Percentiles rank a stretch among this genome's conserved stretches.
phyloP scores from a whole-genome alignment of 2,329 filamentous ascomycete genomes.

The Verticillium alfalfae region DNA sequence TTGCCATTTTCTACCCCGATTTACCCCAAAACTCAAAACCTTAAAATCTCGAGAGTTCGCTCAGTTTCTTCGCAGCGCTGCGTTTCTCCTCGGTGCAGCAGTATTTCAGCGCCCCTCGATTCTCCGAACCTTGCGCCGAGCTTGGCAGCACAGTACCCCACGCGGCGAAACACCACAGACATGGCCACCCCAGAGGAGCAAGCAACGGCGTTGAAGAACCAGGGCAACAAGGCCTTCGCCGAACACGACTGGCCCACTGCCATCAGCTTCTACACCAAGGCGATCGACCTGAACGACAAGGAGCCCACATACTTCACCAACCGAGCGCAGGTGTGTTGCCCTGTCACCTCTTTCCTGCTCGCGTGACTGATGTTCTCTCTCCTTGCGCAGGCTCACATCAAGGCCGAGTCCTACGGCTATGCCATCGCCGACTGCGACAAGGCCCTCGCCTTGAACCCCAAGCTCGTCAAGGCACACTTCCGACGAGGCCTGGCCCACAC shows the following conservation, averaged over 20 bases:
- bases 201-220: conserved; percentile 80
- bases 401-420: conserved; percentile 91
- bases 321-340: conserved; percentile 72
- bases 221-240: conserved; percentile 90
- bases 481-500: conserved; percentile 86
- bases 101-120: neutral
- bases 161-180: conserved; percentile 4
- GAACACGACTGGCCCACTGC: conserved; percentile 81
- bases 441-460: conserved; percentile 82
- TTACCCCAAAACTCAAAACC: neutral
- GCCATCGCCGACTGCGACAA: conserved; percentile 86
- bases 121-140: neutral
- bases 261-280: conserved; percentile 78
- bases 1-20: neutral
- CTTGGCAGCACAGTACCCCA: neutral
- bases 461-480: conserved; percentile 94
- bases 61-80: neutral
- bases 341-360: conserved; percentile 20
- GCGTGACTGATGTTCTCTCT: conserved; percentile 38
- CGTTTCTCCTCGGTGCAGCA: neutral
- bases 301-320: conserved; percentile 93
- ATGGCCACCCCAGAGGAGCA: conserved; percentile 51
- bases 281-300: conserved; percentile 76
- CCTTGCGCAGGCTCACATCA: conserved; percentile 72
- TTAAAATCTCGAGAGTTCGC: neutral